Conservation (phyloP, 345 rosid genomes). For the Hibiscus mutabilis region DNA sequence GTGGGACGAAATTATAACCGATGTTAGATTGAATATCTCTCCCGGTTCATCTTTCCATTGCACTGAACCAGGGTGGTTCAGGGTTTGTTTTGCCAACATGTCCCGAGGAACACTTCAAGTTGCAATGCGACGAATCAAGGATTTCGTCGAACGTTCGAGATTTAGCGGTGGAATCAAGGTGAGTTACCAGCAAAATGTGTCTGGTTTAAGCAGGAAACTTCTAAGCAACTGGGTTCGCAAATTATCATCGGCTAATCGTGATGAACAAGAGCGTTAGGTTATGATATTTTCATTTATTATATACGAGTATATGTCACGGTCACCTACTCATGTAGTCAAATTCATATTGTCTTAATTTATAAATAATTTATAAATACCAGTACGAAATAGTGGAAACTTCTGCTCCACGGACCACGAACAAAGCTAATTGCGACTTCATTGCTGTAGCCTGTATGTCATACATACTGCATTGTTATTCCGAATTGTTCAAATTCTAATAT, state of each 20-base stretch:
- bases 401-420: not conserved
- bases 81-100: slow-evolving; percentile 80
- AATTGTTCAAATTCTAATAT: no score
- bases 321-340: not conserved
- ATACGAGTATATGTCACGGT: not conserved
- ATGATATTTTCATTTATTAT: no score
- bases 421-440: not conserved
- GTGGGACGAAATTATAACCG: slow-evolving; percentile 53
- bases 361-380: not conserved
- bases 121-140: slow-evolving; percentile 45
- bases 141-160: slow-evolving; percentile 21
- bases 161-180: not conserved
- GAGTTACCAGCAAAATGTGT: not conserved
- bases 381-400: not conserved
- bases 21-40: slow-evolving; percentile 65
- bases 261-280: slow-evolving; percentile 27
- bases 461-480: no score
- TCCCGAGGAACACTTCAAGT: slow-evolving; percentile 33
- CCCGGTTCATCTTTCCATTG: slow-evolving; percentile 87
- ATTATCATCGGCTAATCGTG: slow-evolving; percentile 19
- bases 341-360: not conserved
- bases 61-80: slow-evolving; percentile 83
- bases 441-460: not conserved
- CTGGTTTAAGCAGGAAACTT: slow-evolving; percentile 28
- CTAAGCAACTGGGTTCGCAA: slow-evolving; percentile 33